A percentile compares a stretch with the other conserved stretches of the same genome.
Conservation (phyloP, 2,329 filamentous ascomycete genomes). For the Colletotrichum melonis region DNA sequence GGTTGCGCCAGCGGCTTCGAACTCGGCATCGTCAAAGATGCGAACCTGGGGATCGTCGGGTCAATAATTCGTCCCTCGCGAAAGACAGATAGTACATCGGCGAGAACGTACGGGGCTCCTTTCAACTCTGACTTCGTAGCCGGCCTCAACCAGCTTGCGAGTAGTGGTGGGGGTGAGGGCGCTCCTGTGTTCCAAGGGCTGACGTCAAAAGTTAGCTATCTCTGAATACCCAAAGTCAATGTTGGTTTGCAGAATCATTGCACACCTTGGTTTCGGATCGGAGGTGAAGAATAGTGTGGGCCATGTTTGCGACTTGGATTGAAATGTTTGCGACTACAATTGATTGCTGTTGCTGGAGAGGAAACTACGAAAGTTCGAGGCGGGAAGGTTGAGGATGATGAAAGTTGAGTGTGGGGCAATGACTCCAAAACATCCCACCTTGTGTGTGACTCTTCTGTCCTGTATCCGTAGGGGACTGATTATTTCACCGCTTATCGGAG, state of each 20-base stretch:
- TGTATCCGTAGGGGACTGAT: neutral
- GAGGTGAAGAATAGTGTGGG: slow-evolving; percentile 55
- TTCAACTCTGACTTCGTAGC: slow-evolving; percentile 77
- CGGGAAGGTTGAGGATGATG: neutral
- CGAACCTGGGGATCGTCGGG: slow-evolving; percentile 46
- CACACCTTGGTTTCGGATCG: slow-evolving; percentile 70
- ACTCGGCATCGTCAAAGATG: slow-evolving; percentile 73
- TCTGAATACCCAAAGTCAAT: neutral
- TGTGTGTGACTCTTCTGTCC: slow-evolving; percentile 7
- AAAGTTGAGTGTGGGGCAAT: slow-evolving; percentile 23
- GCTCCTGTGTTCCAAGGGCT: neutral
- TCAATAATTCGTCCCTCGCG: neutral
- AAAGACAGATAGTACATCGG: neutral
- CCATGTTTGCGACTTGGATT: slow-evolving; percentile 34
- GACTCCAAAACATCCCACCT: slow-evolving; percentile 35
- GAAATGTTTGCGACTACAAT: neutral
- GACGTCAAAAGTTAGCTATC: neutral
- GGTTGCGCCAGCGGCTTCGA: slow-evolving; percentile 70
- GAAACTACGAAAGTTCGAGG: slow-evolving; percentile 16
- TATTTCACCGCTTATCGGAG: slow-evolving; percentile 33
- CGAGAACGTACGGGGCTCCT: slow-evolving; percentile 61
- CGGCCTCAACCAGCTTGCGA: slow-evolving; percentile 74
- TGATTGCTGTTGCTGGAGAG: slow-evolving; percentile 1
- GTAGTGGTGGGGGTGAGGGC: slow-evolving; percentile 51
- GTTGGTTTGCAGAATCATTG: slow-evolving; percentile 55